These are phyloP conservation scores for Cucurbita moschata DNA, from an alignment of 306 rosid genomes.

Conservation along the genomic window DNA sequence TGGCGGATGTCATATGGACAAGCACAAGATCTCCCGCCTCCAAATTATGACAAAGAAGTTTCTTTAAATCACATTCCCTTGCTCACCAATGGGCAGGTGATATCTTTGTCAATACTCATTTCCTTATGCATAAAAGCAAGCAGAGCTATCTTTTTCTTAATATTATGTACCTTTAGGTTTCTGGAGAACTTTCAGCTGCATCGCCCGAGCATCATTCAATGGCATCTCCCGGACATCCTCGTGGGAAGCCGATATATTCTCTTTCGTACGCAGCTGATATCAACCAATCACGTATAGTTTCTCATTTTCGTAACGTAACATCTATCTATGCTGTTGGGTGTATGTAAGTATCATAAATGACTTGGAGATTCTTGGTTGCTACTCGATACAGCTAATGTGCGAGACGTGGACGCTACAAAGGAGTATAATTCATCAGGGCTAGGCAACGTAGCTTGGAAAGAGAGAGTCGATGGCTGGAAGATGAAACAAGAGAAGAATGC, in stretches of 20 bases:
- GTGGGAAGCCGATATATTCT: conserved; percentile 58
- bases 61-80: conserved; percentile 55
- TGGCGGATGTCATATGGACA: conserved; percentile 72
- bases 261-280: conserved; percentile 53
- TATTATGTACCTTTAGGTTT: conserved; percentile 34
- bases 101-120: conserved; percentile 10
- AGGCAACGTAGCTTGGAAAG: conserved; percentile 98
- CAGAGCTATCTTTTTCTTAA: not conserved
- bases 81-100: conserved; percentile 69
- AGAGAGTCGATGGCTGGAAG: conserved; percentile 99
- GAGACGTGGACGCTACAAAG: conserved; percentile 51
- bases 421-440: conserved; percentile 45
- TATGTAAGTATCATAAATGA: conserved; percentile 14
- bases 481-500: conserved; percentile 86
- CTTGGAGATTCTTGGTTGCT: conserved; percentile 10
- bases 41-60: conserved; percentile 70
- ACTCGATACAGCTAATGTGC: conserved; percentile 49
- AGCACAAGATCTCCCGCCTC: conserved; percentile 43
- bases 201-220: conserved; percentile 76
- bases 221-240: conserved; percentile 68
- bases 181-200: conserved; percentile 91
- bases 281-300: conserved; percentile 60
- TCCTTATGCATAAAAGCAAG: not conserved
- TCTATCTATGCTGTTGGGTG: conserved; percentile 2
- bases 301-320: not conserved